Base-by-base conservation (phyloP, 371 early-diverging fungal species). In the Apophysomyces elegans region DNA sequence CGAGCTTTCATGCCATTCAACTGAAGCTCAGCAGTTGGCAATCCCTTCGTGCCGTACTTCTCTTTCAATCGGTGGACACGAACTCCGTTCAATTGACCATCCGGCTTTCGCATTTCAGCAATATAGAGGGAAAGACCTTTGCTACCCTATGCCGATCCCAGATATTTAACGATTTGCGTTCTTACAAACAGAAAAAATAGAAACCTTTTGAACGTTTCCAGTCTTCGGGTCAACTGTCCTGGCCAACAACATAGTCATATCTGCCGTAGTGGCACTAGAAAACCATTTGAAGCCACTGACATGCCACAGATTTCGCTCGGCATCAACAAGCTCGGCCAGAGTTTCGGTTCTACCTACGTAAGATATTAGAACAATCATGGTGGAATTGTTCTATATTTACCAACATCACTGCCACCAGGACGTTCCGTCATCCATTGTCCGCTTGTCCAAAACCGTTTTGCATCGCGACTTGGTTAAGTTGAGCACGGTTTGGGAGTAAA, bases 371-470 rank as follows among this genome's bases (percentile, higher is more conserved):
- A 39, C 0, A 14, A 56, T 26, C 18, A 41, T 4, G 13, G 39
- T 12, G 21, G 13, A 45, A 61, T 26, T 11, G 61, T 18, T 41
- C 13, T 35, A 41, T 0, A 37, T 58, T 58, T 67, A 59, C 77
- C 78, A 7, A 90, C 85, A 64, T 88, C 87, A 26, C 82, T 81
- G 37, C 91, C 90, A 45, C 90, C 90, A 6, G 88, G 87, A 7
- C 90, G 76, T 63, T 91, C 91, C 0, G 90, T 91, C 91, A 90
- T 91, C 90, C 90, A 90, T 65, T 91, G 91, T 5, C 90, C 90
- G 58, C 84, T 84, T 8, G 88, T 89, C 79, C 86, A 84, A 58
- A 87, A 86, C 32, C 38, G 8, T 5, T 62, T 66, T 7, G 90
- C 89, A 64, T 89, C 86, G 9, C 90, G 86, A 38, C 84, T 72